Conservation (phyloP, 208 protist species). For the Wallacemonas sp. region DNA sequence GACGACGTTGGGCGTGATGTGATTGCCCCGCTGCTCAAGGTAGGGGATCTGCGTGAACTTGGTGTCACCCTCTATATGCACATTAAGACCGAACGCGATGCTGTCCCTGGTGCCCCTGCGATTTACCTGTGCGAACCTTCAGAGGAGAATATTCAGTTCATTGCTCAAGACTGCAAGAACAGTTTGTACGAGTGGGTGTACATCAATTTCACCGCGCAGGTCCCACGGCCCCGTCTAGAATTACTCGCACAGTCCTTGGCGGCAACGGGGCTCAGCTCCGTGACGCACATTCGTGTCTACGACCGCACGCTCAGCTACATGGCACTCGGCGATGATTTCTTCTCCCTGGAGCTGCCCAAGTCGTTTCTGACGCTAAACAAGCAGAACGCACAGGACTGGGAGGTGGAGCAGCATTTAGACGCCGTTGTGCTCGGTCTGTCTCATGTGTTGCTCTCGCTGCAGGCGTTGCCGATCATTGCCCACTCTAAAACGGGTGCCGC, state of each 20-base stretch:
- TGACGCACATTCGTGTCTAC: slow-evolving; percentile 80
- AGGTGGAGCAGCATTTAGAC: slow-evolving; percentile 76
- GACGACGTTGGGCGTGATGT: slow-evolving; percentile 87
- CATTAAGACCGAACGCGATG: slow-evolving; percentile 77
- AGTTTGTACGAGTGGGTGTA: slow-evolving; percentile 88
- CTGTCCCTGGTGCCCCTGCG: slow-evolving; percentile 84
- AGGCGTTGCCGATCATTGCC: slow-evolving; percentile 82
- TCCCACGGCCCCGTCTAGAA: slow-evolving; percentile 69
- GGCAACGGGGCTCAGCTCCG: slow-evolving; percentile 46
- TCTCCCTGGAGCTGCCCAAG: slow-evolving; percentile 79
- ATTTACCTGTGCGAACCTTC: slow-evolving; percentile 92
- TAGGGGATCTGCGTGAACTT: slow-evolving; percentile 81
- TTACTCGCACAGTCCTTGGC: slow-evolving; percentile 62
- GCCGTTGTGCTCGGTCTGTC: slow-evolving; percentile 72
- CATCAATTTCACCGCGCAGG: slow-evolving; percentile 86
- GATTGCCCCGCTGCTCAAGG: slow-evolving; percentile 87
- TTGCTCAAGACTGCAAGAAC: slow-evolving; percentile 73
- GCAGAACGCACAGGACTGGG: slow-evolving; percentile 50
- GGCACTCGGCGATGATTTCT: slow-evolving; percentile 79
- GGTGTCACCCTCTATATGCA: slow-evolving; percentile 91
- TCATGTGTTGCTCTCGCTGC: slow-evolving; percentile 81
- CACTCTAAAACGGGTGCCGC: slow-evolving; percentile 77
- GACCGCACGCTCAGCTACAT: slow-evolving; percentile 89
- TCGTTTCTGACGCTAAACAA: slow-evolving; percentile 77
- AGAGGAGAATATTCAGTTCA: slow-evolving; percentile 75